Base-by-base conservation (phyloP, 2,329 filamentous ascomycete species). In the Furcasterigmium furcatum region DNA sequence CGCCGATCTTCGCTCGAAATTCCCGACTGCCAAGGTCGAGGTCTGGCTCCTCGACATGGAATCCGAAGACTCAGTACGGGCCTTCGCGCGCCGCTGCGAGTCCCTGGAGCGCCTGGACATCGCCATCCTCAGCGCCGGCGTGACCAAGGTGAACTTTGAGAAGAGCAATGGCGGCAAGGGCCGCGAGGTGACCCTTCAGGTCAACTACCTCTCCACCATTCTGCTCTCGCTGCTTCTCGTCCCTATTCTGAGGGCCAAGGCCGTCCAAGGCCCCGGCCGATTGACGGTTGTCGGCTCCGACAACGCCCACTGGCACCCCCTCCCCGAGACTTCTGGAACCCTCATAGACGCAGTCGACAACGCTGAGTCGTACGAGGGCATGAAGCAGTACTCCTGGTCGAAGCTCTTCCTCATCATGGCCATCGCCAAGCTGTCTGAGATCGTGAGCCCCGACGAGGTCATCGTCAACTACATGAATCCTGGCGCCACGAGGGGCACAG, bases 1-100 rank as follows among this genome's bases (percentile, higher is more conserved):
- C 2, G 35, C 49, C 1, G 46, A 51, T 12, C 57, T 74, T 5
- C 60, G 58, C 5, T 47, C 48, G 16, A 42, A 55, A 19, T 77
- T 50, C 62, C 56, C 4, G 46, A 47, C 1, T 13, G 1, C 57
- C 63, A 59, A n/a, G 52, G 64, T 12, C 12, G 57, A 36, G 1
- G 60, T 76, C 29, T 76, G 70, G 67, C 14, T 52, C 13, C 50
- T 76, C 5, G 71, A 76, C 48, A 65, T 74, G 62, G 40, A 45
- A 9, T 68, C 61, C 3, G 75, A 74, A 45, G 57, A 62, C 1
- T 74, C 71, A 0, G 58, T 76, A 29, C 54, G 55, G n/a, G 54
- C 51, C 2, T 76, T 77, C 50, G 63, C 56, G 4, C 46, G 47
- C 1, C 60, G 61, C 8, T 57, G 60, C 16, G 52, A 63, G 9